Evolutionary conservation across 2,329 filamentous ascomycete species (phyloP).

Genomic region (Aspergillus sclerotialis): DNA sequence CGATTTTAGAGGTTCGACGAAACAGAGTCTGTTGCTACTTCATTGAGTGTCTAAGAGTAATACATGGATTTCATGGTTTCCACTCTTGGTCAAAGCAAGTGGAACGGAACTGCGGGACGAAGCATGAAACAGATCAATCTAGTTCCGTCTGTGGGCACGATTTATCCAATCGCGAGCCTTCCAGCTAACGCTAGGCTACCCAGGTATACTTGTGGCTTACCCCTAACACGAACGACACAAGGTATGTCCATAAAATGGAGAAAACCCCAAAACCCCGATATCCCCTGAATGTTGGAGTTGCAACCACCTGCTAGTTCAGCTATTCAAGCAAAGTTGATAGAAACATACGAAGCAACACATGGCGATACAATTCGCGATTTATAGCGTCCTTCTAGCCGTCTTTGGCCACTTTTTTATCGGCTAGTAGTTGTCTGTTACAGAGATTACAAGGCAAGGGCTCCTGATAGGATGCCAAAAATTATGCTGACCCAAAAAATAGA

Average conservation of each 20-base stretch:
- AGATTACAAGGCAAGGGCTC: neutral
- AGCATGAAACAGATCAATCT: too few species aligned
- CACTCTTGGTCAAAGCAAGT: too few species aligned
- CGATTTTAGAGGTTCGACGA: too few species aligned
- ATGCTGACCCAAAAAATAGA: neutral
- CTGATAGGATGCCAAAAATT: neutral
- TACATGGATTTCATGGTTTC: too few species aligned
- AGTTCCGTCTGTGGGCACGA: neutral
- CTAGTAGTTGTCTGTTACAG: neutral
- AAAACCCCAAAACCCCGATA: too few species aligned
- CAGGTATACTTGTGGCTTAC: neutral
- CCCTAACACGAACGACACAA: neutral
- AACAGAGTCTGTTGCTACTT: too few species aligned
- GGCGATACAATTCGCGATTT: neutral
- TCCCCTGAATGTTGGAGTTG: too few species aligned
- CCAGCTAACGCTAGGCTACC: neutral
- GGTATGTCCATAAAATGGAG: too few species aligned
- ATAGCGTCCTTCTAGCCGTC: neutral
- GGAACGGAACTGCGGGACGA: too few species aligned
- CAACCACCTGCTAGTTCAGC: neutral
- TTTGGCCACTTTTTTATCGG: neutral
- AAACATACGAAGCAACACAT: neutral
- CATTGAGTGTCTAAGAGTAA: too few species aligned
- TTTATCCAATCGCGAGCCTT: constrained; percentile 1
- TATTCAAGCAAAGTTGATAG: neutral